Evolutionary conservation across 2,329 filamentous ascomycete genomes (phyloP), one percentile per base, ranked within the genome.

Genomic region (Diaporthe velutina): DNA sequence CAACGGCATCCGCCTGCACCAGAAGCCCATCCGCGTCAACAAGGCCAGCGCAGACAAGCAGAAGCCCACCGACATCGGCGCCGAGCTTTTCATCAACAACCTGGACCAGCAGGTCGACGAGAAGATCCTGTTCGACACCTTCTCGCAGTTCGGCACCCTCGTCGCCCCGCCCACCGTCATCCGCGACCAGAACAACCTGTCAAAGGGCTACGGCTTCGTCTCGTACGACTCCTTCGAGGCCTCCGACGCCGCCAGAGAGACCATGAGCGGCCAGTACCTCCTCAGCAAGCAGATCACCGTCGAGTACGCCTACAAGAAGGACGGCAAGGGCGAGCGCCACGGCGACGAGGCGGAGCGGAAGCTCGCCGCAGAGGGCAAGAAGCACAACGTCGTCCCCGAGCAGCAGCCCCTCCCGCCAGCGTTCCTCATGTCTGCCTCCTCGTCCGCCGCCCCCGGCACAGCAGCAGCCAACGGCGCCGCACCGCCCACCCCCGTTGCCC

Each of bases 281-380:
- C 96, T 98, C 88, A 98, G 97, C 88, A 98, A 98, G 86, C 94
- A 98, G 84, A 93, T 98, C 79, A 94, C 94, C 3, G 97, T 99
- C 58, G 96, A 98, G 84, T 99, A 98, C 84, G 97, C 97, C 52
- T 98, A 98, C 90, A 99, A 99, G 89, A 98, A 98, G 85, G 97
- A 99, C 81, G 97, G 97, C 79, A 98, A 98, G 86, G 96, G 96
- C 79, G 96, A 98, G 86, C 90, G 97, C 74, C 97, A 99, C 82
- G 97, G 97, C 80, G 97, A 99, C 83, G 91, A 95, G 79, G 97
- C 97, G 40, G 97, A 99, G 85, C 90, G 97, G 81, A 94, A 95
- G 87, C 90, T 99, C 61, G 97, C 97, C 40, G 93, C 94, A 38
- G 94, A 98, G 85, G 97, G 96, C 74, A 96, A 96, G 85, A 96